Base-by-base conservation (phyloP, 176 grass and related monocot genomes). In the Cenchrus purpureus region DNA sequence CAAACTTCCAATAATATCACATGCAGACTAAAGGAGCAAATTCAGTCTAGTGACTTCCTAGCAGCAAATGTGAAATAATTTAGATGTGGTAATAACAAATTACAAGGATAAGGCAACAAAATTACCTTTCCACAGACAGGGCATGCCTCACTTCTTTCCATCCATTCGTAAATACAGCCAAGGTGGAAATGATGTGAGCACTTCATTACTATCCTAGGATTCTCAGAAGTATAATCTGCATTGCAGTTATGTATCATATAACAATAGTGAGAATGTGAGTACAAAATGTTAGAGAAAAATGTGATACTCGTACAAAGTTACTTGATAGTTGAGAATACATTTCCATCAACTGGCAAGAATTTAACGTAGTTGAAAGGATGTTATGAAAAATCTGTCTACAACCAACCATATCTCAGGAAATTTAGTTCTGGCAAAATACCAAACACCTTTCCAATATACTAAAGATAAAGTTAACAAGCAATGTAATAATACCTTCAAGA, bases 141-240 rank as follows among this genome's bases (percentile, higher is more conserved):
- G 77, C 96, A 98, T 37, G 91, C 89, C 79, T 98, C 91, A 87
- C 93, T 98, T 94, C 93, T 95, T 90, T 98, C 96, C 91, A 98
- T 95, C 96, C 96, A 98, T 83, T 98, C 96, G 22, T 98, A 98
- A 83, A 98, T 94, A 94, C 93, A 98, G 51, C 93, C 85, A 82
- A 98, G 93, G 66, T 98, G 96, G 70, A 95, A 98, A 94, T 98
- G 93, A 78, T 98, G 96, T 46, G 96, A 92, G 73, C 96, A 98
- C 68, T 89, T 89, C 93, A 92, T 92, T 83, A 94, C 58, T 76
- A 95, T 98, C 84, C 85, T 95, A 60, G 96, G 96, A 75, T 98
- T 92, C 59, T 98, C 96, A 15, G 83, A 84, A 44, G 85, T 88
- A 85, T 98, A 98, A 84, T 98, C 96, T 98, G 83, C 91, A 92